Evolutionary conservation across 1,284 basidiomycete genomes (phyloP).

Genomic region (Cryptococcus floricola): DNA sequence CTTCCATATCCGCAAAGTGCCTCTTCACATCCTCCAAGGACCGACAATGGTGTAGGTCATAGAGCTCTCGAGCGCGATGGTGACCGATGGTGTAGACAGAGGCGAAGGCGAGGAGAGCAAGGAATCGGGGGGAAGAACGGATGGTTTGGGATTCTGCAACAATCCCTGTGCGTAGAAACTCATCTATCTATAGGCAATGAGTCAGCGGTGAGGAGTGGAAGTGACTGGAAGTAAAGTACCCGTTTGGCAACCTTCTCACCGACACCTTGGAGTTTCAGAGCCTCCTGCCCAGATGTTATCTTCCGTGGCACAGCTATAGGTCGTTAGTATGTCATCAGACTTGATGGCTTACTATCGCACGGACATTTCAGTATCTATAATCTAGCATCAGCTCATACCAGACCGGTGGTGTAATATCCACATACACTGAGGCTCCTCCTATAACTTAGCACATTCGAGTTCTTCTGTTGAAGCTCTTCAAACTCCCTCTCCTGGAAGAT

Average conservation of each 20-base stretch:
- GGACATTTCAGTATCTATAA: slow-evolving; percentile 39
- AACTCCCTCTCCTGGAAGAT: slow-evolving; percentile 46
- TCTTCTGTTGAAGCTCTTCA: slow-evolving; percentile 44
- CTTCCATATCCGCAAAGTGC: slow-evolving; percentile 31
- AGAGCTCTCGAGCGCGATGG: slow-evolving; percentile 39
- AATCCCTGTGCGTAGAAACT: slow-evolving; percentile 38
- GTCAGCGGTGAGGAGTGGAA: too few species aligned
- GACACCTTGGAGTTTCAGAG: slow-evolving; percentile 38
- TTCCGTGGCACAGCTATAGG: slow-evolving; percentile 38
- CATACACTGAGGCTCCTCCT: slow-evolving; percentile 46
- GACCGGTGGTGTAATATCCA: neutral
- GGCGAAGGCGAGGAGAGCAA: slow-evolving; percentile 34
- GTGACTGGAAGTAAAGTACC: slow-evolving; percentile 16
- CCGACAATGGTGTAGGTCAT: slow-evolving; percentile 39
- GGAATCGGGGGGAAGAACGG: slow-evolving; percentile 29
- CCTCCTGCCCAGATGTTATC: slow-evolving; percentile 43
- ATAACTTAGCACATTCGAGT: slow-evolving; percentile 47
- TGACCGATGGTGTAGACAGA: slow-evolving; percentile 46
- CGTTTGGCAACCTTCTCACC: slow-evolving; percentile 45
- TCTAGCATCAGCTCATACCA: neutral
- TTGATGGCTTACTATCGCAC: neutral
- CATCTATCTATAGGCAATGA: slow-evolving; percentile 37
- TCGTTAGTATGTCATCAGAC: neutral
- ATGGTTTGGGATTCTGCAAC: slow-evolving; percentile 40
- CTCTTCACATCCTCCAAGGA: slow-evolving; percentile 37